Evolutionary conservation across 176 grass and related monocot species (phyloP).

Genomic region (Avena insularis): DNA sequence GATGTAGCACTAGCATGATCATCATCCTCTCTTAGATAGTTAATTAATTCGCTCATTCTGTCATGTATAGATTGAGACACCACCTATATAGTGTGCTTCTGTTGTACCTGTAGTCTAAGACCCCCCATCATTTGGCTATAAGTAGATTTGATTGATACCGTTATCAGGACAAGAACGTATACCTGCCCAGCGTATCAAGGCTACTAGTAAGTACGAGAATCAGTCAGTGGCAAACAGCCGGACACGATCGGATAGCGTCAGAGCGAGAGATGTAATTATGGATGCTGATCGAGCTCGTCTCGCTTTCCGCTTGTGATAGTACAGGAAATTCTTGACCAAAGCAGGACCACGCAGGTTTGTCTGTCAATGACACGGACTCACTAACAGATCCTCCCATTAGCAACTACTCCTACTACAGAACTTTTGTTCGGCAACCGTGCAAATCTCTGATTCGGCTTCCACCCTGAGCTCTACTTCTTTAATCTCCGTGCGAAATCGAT

Average conservation of each 20-base stretch:
- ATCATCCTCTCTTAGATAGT: not conserved
- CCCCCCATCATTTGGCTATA: not conserved
- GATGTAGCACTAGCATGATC: not conserved
- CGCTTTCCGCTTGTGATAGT: conserved; percentile 24
- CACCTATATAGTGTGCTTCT: not conserved
- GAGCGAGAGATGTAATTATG: not conserved
- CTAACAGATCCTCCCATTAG: conserved; percentile 53
- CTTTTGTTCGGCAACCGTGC: conserved; percentile 4
- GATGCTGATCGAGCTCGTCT: conserved; percentile 33
- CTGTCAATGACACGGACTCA: conserved; percentile 38
- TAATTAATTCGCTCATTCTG: not conserved
- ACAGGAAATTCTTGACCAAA: conserved; percentile 35
- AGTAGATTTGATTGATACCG: not conserved
- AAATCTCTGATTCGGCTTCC: not conserved
- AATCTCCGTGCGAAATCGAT: not conserved
- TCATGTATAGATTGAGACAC: not conserved
- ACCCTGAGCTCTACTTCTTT: not conserved
- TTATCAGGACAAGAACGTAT: conserved; percentile 27
- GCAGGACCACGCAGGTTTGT: conserved; percentile 32
- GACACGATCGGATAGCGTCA: not conserved
- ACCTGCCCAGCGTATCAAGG: not conserved
- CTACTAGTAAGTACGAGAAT: not conserved
- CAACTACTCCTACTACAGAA: conserved; percentile 19
- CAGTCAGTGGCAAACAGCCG: not conserved
- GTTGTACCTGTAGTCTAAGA: not conserved